Conservation (phyloP, 441 rosid species). For the Kokia cookei region DNA sequence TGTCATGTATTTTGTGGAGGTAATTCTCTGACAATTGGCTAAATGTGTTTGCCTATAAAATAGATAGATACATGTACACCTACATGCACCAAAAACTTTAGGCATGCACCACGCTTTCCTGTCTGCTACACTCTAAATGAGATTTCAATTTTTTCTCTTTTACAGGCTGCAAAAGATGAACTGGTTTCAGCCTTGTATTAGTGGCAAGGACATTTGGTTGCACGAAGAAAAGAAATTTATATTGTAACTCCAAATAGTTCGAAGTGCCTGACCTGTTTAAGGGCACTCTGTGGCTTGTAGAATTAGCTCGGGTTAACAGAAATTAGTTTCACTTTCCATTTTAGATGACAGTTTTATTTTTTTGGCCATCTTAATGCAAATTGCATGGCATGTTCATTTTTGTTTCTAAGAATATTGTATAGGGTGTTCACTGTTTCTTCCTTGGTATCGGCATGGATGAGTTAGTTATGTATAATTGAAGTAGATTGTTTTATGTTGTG, state of each 20-base stretch:
- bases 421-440: neutral
- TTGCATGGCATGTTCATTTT: conserved; percentile 3
- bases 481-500: neutral
- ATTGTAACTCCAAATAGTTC: neutral
- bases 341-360: conserved; percentile 1
- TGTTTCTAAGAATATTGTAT: neutral
- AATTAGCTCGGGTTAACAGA: neutral
- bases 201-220: neutral
- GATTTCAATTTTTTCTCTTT: neutral
- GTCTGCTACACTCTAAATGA: neutral
- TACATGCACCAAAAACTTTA: neutral
- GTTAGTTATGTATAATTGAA: neutral
- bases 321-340: neutral
- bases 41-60: neutral
- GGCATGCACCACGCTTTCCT: neutral
- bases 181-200: neutral
- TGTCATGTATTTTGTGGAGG: conserved; percentile 13
- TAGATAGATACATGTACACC: neutral
- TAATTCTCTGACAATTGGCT: neutral
- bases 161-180: conserved; percentile 6
- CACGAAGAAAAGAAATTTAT: neutral
- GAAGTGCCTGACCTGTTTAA: neutral
- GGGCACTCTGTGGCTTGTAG: neutral
- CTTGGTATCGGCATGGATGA: neutral
- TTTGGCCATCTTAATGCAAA: neutral